These are phyloP conservation scores for Dioszegia crocea DNA, from an alignment of 768 basidiomycete species.

Conservation along the genomic window DNA sequence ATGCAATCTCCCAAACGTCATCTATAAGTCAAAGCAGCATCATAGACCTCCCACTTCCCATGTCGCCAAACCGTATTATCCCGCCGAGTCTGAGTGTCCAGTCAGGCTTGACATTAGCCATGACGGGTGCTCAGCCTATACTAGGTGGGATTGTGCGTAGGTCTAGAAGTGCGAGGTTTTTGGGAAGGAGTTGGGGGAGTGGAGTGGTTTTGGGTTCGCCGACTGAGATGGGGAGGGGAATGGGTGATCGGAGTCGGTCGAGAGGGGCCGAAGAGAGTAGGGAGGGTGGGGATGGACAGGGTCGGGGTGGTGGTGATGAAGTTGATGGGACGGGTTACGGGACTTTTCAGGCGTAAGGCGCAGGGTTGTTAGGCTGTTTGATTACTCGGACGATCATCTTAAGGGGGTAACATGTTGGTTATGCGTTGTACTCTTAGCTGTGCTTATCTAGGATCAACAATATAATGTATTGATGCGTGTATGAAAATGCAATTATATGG, in stretches of 20 bases:
- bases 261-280: slow-evolving; percentile 1
- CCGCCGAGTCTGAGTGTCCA: slow-evolving; percentile 27
- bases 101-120: slow-evolving; percentile 5
- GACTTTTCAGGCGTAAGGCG: not conserved
- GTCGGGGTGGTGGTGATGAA: too few species aligned
- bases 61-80: slow-evolving; percentile 21
- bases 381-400: not conserved
- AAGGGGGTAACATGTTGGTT: too few species aligned
- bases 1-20: slow-evolving; percentile 10
- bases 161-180: slow-evolving; percentile 24
- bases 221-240: not conserved
- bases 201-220: not conserved
- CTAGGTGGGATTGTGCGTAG: slow-evolving; percentile 23
- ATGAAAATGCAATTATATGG: too few species aligned
- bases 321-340: slow-evolving; percentile 9
- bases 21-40: slow-evolving; percentile 32
- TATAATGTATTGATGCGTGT: too few species aligned
- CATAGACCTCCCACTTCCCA: slow-evolving; percentile 37
- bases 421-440: too few species aligned
- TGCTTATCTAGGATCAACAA: too few species aligned
- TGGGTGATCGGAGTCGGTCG: not conserved
- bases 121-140: slow-evolving; percentile 7
- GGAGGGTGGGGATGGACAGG: not conserved
- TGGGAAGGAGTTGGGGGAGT: slow-evolving; percentile 25
- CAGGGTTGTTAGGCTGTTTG: not conserved